Base-by-base conservation (phyloP, 768 basidiomycete species). In the Mycena latifolia region DNA sequence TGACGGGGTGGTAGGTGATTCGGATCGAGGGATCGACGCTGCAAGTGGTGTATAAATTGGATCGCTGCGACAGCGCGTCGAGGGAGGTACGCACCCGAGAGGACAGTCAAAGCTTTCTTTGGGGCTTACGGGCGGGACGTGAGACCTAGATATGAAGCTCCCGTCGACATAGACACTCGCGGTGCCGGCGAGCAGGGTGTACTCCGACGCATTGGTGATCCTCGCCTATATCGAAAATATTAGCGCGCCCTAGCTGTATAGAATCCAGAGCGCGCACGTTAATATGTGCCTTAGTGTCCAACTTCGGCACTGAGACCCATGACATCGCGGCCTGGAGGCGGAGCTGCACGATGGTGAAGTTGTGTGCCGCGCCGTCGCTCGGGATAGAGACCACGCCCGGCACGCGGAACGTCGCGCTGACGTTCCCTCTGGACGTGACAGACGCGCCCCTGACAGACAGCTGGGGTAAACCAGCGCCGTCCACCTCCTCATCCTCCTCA, bases 91-190 rank as follows among this genome's bases (percentile, higher is more conserved):
- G 52, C 33, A 77, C 76, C 77, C 76, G 2, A 78, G 72, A 2
- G 76, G 63, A 56, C 77, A 78, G 55, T 76, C 69, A 50, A 78
- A 77, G 60, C 69, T 76, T 61, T 77, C 77, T 33, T 73, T 67
- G 6, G 77, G 77, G 51, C 71, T 77, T 7, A 77, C 75, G 0
- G 61, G 37, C 0, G 77, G 75, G 3, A 77, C 53, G 7, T 61
- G 24, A 0, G 76, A 70, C 20, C 71, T 65, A 6, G 76, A 73
- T 22, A 77, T 75, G 61, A 78, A 78, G 54, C 73, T 74, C 3
- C 76, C 73, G 33, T 77, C 74, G 25, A 77, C 72, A 31, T 76
- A 77, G 24, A 77, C 66, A 35, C 71, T 77, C 0, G 73, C 77
- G 5, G 45, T 67, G 1, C 75, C 75, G 24, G 55, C 39, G 17